These are phyloP conservation scores for Actinomortierella ambigua DNA, from an alignment of 371 early-diverging fungal species.

Conservation along the genomic window DNA sequence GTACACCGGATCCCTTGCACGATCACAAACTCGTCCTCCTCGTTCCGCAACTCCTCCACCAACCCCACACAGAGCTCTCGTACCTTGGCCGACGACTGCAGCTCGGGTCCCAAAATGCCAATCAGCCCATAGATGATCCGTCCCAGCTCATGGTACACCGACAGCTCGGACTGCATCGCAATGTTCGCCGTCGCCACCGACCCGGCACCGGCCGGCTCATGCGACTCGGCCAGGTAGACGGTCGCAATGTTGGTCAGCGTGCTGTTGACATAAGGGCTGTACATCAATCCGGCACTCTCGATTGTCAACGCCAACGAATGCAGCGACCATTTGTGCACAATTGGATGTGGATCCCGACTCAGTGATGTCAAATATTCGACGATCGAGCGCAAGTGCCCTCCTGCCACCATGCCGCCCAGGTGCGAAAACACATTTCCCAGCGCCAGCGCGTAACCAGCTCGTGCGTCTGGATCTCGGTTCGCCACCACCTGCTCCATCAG, in stretches of 20 bases:
- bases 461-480: constrained; percentile 90
- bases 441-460: constrained; percentile 91
- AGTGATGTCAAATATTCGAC: constrained; percentile 91
- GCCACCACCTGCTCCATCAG: constrained; percentile 89
- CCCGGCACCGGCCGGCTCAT: constrained; percentile 73
- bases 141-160: constrained; percentile 80
- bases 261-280: constrained; percentile 85
- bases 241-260: constrained; percentile 86
- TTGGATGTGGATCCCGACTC: constrained; percentile 89
- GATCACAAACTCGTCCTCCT: constrained; percentile 80
- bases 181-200: constrained; percentile 66
- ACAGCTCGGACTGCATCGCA: constrained; percentile 62
- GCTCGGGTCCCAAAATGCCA: constrained; percentile 91
- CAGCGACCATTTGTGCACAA: constrained; percentile 95
- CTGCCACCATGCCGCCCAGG: constrained; percentile 91
- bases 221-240: constrained; percentile 86
- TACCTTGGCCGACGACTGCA: constrained; percentile 72
- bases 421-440: constrained; percentile 88
- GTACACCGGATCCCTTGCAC: constrained; percentile 89
- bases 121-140: constrained; percentile 87
- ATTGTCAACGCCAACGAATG: constrained; percentile 86
- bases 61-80: constrained; percentile 80
- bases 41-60: constrained; percentile 79
- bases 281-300: constrained; percentile 90
- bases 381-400: constrained; percentile 82